Evolutionary conservation across 2,329 filamentous ascomycete species (phyloP), one percentile per base, ranked within the genome.

Genomic region (Pestalotiopsis sp.): DNA sequence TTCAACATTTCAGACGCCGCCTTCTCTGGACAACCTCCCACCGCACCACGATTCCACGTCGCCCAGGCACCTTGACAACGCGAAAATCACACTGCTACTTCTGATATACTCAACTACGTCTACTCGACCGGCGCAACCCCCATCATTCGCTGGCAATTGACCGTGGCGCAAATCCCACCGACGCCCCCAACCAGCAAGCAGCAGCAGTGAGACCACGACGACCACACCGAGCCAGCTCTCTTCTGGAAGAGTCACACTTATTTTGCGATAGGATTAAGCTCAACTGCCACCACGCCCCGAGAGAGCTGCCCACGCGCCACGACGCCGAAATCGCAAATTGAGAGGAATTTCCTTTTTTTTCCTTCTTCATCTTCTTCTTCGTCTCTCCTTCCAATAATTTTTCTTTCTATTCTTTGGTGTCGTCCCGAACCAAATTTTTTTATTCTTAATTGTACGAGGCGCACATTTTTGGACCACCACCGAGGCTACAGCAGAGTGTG

Each of bases 1-100:
- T 68, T 65, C 66, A 65, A 60, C 65, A 39, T 59, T 68, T 52
- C 36, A 59, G 57, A 65, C 49, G 25, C 59, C 31, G 25, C n/a
- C 25, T 52, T 52, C 52, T 66, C 66, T 41, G 66, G 36, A 25
- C 58, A 27, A 39, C 31, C 66, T 56, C 56, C 31, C 38, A 56
- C 66, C 52, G 31, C 41, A 68, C 45, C 59, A 62, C 59, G 27
- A n/a, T 36, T 36, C 45, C 59, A 60, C 25, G 64, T 66, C 64
- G 56, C 56, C 38, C 17, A 39, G 13, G 7, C 20, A n/a, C 56
- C 13, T 36, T 45, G 45, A 49, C 64, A 12, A 62, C 36, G 27
- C 56, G 52, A 61, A 23, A 17, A 25, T 23, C 56, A 41, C 45
- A 52, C 45, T n/a, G 45, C 20, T 31, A 9, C 31, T 38, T 31